phyloP scores from a whole-genome alignment of 495 filamentous ascomycete species.

The Cercophora scortea region DNA sequence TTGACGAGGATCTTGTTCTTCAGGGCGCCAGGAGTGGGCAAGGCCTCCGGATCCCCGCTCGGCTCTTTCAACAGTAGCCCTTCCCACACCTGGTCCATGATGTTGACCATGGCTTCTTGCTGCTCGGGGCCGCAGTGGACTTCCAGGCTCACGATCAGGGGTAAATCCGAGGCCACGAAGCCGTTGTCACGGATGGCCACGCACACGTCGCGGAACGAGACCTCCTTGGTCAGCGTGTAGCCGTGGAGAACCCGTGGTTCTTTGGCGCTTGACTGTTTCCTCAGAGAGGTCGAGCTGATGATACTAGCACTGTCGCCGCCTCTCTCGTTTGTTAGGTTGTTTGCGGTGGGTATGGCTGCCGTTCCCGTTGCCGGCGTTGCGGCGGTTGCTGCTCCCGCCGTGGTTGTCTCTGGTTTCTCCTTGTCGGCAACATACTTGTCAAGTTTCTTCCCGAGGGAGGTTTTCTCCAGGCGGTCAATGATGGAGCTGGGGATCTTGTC shows the following conservation, averaged over 20 bases:
- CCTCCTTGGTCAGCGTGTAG: constrained; percentile 80
- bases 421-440: constrained; percentile 20
- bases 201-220: constrained; percentile 79
- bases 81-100: constrained; percentile 74
- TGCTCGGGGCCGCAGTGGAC: constrained; percentile 73
- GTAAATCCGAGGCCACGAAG: constrained; percentile 64
- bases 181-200: constrained; percentile 68
- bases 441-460: constrained; percentile 30
- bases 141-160: constrained; percentile 83
- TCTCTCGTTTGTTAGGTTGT: neutral
- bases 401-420: neutral
- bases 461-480: constrained; percentile 27
- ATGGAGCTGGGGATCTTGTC: constrained; percentile 32
- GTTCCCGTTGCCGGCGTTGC: neutral
- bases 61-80: constrained; percentile 57
- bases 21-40: constrained; percentile 61
- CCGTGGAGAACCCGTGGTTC: constrained; percentile 85
- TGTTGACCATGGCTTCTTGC: constrained; percentile 81
- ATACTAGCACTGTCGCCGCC: neutral
- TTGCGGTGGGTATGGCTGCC: neutral
- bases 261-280: constrained; percentile 7
- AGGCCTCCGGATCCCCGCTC: constrained; percentile 34
- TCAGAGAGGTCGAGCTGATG: constrained; percentile 1
- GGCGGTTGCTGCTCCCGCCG: neutral
- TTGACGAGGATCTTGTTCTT: constrained; percentile 81